phyloP scores from a whole-genome alignment of 371 early-diverging fungal species.

The Amoeboaphelidium occidentale region DNA sequence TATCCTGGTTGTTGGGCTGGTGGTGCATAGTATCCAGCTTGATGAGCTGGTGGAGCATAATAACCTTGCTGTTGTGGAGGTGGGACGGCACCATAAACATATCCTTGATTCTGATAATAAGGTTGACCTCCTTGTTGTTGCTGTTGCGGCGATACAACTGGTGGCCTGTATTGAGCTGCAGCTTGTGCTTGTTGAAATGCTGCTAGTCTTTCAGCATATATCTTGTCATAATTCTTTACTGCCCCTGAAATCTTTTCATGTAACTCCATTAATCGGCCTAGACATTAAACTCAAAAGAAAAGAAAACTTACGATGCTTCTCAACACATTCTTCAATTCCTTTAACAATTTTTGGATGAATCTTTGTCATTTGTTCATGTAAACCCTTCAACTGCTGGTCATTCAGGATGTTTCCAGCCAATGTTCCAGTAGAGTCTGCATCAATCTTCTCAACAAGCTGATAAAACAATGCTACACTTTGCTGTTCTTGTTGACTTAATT shows the following conservation, averaged over 20 bases:
- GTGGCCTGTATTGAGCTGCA: too few species aligned
- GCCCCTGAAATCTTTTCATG: neutral
- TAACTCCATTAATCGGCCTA: neutral
- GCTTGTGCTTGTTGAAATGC: too few species aligned
- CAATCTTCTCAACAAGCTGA: neutral
- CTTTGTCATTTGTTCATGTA: slow-evolving; percentile 40
- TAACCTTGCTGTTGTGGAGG: too few species aligned
- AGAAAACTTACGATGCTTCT: slow-evolving; percentile 26
- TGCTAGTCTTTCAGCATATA: too few species aligned
- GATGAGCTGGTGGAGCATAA: too few species aligned
- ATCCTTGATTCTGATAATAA: too few species aligned
- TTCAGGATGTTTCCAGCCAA: neutral
- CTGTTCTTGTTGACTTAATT: slow-evolving; percentile 11
- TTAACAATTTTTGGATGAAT: slow-evolving; percentile 41
- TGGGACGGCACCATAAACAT: too few species aligned
- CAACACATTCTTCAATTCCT: slow-evolving; percentile 30
- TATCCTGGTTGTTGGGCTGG: too few species aligned
- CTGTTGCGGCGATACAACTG: too few species aligned
- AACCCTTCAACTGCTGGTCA: slow-evolving; percentile 2
- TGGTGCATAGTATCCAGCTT: too few species aligned
- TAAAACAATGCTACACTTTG: slow-evolving; percentile 12
- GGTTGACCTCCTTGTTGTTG: too few species aligned
- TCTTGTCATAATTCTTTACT: neutral
- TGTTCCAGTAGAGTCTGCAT: neutral
- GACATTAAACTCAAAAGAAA: too few species aligned